Conservation (phyloP, 495 filamentous ascomycete genomes). For the Cercophora samala region DNA sequence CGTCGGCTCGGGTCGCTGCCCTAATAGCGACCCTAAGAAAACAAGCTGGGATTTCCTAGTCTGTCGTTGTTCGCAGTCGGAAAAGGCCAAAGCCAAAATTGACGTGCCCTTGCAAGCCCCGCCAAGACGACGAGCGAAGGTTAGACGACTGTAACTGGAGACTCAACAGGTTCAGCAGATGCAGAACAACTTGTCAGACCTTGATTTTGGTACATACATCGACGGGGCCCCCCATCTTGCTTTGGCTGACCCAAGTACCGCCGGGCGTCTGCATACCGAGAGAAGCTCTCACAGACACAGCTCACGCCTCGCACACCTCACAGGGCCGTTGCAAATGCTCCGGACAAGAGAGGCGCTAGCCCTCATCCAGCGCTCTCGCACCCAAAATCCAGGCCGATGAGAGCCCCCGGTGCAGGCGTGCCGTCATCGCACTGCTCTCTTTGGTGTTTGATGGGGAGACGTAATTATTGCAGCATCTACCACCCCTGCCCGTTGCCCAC, state of each 20-base stretch:
- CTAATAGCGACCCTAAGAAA: background rate
- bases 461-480: background rate
- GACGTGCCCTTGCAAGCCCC: background rate
- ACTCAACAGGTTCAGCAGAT: background rate
- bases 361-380: background rate
- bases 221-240: background rate
- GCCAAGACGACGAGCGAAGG: background rate
- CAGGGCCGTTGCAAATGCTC: slow-evolving; percentile 3
- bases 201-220: background rate
- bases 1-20: background rate
- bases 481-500: background rate
- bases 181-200: background rate
- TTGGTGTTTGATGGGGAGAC: background rate
- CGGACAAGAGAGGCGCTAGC: background rate
- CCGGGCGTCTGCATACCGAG: background rate
- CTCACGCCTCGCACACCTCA: background rate
- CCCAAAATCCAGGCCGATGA: background rate
- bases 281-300: background rate
- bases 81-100: background rate
- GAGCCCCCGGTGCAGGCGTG: background rate
- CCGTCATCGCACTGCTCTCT: slow-evolving; percentile 1
- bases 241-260: background rate
- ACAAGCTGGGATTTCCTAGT: background rate
- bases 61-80: background rate
- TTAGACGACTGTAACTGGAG: background rate